Conservation (phyloP, 2,329 filamentous ascomycete species). For the Neophaeococcomyces mojaviensis region DNA sequence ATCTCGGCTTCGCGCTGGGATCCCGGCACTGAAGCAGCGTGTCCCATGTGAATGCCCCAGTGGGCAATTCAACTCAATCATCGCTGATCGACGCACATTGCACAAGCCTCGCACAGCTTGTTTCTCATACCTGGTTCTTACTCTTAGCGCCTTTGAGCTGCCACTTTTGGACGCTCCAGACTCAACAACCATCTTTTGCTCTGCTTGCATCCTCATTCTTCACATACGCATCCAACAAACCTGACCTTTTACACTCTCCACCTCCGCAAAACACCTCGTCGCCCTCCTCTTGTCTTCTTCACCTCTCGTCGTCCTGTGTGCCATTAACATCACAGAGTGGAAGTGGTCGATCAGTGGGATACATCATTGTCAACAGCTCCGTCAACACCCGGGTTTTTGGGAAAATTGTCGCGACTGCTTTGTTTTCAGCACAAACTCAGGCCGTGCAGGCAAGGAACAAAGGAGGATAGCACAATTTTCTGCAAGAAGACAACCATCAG, state of each 20-base stretch:
- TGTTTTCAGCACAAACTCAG: background rate
- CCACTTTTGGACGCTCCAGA: background rate
- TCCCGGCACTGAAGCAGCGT: too few relatives aligned
- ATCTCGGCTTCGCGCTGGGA: too few relatives aligned
- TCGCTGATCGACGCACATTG: too few relatives aligned
- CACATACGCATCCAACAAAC: slow-evolving; percentile 1
- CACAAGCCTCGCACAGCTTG: too few relatives aligned
- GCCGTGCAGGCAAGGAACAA: background rate
- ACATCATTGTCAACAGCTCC: background rate
- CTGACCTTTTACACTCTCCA: background rate
- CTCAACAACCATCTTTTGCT: slow-evolving; percentile 3
- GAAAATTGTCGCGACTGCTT: background rate
- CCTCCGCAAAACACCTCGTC: background rate
- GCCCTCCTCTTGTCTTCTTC: background rate
- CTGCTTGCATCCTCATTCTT: background rate
- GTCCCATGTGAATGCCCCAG: too few relatives aligned
- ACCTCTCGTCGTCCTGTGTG: slow-evolving; percentile 1
- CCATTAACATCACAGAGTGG: slow-evolving; percentile 3
- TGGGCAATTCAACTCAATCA: too few relatives aligned
- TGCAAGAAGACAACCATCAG: too few relatives aligned
- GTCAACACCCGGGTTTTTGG: background rate
- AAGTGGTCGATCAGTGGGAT: background rate
- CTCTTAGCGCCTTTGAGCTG: too few relatives aligned
- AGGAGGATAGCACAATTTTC: background rate
- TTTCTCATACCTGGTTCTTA: too few relatives aligned